Evolutionary conservation across 352 stramenopile species (phyloP).

Genomic region (Pythium sukuiense): DNA sequence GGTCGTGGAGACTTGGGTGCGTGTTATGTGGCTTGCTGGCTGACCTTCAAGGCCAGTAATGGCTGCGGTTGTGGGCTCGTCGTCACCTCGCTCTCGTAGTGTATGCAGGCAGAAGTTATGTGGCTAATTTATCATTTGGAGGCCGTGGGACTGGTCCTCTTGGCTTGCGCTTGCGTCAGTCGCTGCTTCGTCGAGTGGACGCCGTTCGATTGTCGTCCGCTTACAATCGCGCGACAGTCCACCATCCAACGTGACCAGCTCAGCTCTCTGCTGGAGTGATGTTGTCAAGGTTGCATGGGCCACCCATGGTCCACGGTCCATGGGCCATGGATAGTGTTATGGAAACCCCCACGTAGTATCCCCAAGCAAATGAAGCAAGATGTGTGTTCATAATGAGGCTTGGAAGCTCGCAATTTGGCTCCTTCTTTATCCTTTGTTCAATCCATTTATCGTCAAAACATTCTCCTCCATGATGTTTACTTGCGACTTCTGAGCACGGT

Average conservation of each 20-base stretch:
- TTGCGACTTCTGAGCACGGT: background rate
- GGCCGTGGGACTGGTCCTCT: no score
- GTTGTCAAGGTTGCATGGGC: background rate
- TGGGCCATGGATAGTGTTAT: no score
- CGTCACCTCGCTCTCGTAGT: background rate
- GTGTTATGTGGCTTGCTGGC: no score
- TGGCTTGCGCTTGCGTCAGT: background rate
- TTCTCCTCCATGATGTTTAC: background rate
- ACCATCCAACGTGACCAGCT: background rate
- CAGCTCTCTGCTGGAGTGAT: background rate
- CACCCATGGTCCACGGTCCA: no score
- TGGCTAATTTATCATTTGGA: background rate
- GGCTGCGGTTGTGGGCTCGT: slow-evolving; percentile 1
- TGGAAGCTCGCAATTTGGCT: background rate
- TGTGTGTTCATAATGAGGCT: no score
- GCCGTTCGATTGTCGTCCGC: background rate
- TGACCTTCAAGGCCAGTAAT: no score
- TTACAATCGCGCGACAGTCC: background rate
- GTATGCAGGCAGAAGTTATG: background rate
- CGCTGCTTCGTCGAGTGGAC: background rate
- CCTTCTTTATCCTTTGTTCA: background rate
- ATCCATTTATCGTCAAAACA: background rate
- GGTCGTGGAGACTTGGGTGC: no score
- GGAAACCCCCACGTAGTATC: no score
- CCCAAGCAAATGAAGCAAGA: no score